These are phyloP conservation scores for Coemansia biformis DNA, from an alignment of 192 early-diverging fungal species.

Conservation along the genomic window DNA sequence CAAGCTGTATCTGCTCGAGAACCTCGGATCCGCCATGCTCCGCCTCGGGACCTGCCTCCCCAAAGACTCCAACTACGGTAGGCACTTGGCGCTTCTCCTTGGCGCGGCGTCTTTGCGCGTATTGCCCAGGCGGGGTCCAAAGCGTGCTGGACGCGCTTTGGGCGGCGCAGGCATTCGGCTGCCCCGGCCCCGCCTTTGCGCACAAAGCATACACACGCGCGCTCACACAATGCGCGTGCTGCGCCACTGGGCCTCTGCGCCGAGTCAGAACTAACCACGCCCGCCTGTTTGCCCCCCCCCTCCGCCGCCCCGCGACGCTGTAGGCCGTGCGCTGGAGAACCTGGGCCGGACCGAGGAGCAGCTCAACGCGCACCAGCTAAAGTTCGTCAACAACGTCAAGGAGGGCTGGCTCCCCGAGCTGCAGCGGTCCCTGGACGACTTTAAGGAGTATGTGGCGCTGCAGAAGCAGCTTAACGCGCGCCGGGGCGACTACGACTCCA, in stretches of 20 bases:
- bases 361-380: slow-evolving; percentile 38
- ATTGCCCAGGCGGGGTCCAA: too few relatives aligned
- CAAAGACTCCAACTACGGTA: slow-evolving; percentile 49
- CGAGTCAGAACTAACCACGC: too few relatives aligned
- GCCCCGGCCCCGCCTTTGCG: too few relatives aligned
- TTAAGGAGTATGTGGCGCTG: slow-evolving; percentile 53
- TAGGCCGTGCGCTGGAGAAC: slow-evolving; percentile 48
- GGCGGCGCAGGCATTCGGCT: too few relatives aligned
- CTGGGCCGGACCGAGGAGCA: slow-evolving; percentile 53
- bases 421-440: slow-evolving; percentile 51
- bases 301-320: too few relatives aligned
- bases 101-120: neutral
- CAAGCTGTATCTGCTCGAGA: slow-evolving; percentile 60
- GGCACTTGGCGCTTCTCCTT: slow-evolving; percentile 5
- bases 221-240: neutral
- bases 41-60: slow-evolving; percentile 54
- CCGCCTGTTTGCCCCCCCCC: slow-evolving; percentile 4
- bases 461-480: slow-evolving; percentile 85
- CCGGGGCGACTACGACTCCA: slow-evolving; percentile 89
- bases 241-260: neutral
- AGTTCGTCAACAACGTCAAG: slow-evolving; percentile 52
- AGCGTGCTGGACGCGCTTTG: too few relatives aligned
- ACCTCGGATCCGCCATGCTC: slow-evolving; percentile 61
- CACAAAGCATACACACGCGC: too few relatives aligned
- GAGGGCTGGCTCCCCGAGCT: slow-evolving; percentile 49